A percentile compares a stretch with the other conserved stretches of the same genome.
These are phyloP conservation scores for Auriscalpium microsporum DNA, from an alignment of 768 basidiomycete genomes.

Conservation along the genomic window DNA sequence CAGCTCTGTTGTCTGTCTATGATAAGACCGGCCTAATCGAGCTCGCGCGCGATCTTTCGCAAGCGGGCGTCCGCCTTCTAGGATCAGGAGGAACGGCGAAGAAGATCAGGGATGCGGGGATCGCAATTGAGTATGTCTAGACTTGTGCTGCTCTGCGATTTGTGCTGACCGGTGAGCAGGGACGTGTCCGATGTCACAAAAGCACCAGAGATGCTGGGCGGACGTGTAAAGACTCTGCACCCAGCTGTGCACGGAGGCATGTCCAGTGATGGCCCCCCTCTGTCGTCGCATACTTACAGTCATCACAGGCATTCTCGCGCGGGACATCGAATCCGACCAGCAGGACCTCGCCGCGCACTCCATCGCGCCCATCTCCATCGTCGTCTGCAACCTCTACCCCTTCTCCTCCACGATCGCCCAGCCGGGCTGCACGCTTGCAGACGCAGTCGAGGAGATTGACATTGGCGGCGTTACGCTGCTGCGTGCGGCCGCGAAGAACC, in stretches of 20 bases:
- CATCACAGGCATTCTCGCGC: slow-evolving; percentile 79
- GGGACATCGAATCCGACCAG: slow-evolving; percentile 85
- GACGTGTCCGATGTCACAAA: slow-evolving; percentile 98
- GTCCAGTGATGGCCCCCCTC: slow-evolving; percentile 6
- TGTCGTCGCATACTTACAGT: neutral
- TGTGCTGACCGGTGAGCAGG: slow-evolving; percentile 31
- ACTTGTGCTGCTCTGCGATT: neutral
- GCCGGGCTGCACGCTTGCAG: slow-evolving; percentile 81
- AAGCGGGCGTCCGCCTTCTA: slow-evolving; percentile 76
- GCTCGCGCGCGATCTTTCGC: slow-evolving; percentile 76
- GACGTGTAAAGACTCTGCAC: slow-evolving; percentile 96
- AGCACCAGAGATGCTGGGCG: slow-evolving; percentile 98
- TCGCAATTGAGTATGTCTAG: slow-evolving; percentile 73
- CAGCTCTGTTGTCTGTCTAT: slow-evolving; percentile 91
- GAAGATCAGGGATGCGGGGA: slow-evolving; percentile 89
- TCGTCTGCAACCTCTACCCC: slow-evolving; percentile 98
- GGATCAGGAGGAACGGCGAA: slow-evolving; percentile 98
- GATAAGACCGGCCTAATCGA: slow-evolving; percentile 89
- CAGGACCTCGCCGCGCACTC: slow-evolving; percentile 73
- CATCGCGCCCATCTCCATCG: slow-evolving; percentile 91
- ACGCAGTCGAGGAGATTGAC: slow-evolving; percentile 96
- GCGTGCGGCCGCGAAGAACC: slow-evolving; percentile 97
- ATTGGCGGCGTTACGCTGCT: slow-evolving; percentile 98
- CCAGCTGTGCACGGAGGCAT: slow-evolving; percentile 95
- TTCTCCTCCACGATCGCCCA: slow-evolving; percentile 87